These are phyloP conservation scores for Claviceps purpurea DNA, from an alignment of 2,329 filamentous ascomycete genomes.

Conservation along the genomic window DNA sequence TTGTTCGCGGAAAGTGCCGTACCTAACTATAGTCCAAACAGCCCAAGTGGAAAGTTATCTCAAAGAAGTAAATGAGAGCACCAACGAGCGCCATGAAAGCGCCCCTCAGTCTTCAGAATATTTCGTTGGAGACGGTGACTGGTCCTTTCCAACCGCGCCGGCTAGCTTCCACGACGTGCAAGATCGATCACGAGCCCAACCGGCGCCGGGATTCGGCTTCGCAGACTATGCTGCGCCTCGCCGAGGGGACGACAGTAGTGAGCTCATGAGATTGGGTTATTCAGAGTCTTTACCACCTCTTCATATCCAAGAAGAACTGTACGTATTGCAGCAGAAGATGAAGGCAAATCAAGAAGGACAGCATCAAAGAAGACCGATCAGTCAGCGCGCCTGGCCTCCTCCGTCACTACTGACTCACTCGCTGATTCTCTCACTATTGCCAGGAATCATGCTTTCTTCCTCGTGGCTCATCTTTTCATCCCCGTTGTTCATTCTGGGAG, in stretches of 20 bases:
- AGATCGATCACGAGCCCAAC: slow-evolving; percentile 4
- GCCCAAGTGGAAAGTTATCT: slow-evolving; percentile 73
- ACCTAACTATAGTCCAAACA: slow-evolving; percentile 18
- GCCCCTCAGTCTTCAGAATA: slow-evolving; percentile 3
- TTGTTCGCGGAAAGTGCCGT: not conserved
- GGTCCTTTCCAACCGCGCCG: slow-evolving; percentile 7
- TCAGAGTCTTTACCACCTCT: slow-evolving; percentile 69
- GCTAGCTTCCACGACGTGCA: slow-evolving; percentile 4
- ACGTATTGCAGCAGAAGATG: slow-evolving; percentile 17
- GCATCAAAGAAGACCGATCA: not conserved
- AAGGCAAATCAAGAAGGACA: not conserved
- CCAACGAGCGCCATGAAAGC: slow-evolving; percentile 4
- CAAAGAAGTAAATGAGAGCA: slow-evolving; percentile 43
- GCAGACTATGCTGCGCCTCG: slow-evolving; percentile 8
- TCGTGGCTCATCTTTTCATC: slow-evolving; percentile 54
- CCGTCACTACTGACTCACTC: not conserved
- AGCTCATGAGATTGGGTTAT: slow-evolving; percentile 63
- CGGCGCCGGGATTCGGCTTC: slow-evolving; percentile 6
- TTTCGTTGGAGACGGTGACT: slow-evolving; percentile 3
- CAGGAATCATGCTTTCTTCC: slow-evolving; percentile 64
- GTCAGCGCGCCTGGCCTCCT: not conserved
- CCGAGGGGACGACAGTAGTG: slow-evolving; percentile 2
- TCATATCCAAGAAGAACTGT: slow-evolving; percentile 75
- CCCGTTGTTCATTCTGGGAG: slow-evolving; percentile 69
- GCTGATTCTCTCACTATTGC: not conserved